phyloP scores from a whole-genome alignment of 192 early-diverging fungal genomes.

The Backusella morwellensis region DNA sequence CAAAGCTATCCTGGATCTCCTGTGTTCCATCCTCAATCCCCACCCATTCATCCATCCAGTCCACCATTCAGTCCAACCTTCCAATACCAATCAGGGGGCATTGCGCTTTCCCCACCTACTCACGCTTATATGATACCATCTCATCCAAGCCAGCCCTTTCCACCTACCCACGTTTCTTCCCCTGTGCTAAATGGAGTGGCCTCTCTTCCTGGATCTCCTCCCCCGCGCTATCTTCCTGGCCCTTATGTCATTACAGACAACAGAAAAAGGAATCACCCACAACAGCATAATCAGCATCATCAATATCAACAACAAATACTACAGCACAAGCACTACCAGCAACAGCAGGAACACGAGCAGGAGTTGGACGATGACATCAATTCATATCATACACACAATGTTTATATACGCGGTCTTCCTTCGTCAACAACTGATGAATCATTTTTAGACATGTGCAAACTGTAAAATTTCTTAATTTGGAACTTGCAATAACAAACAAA shows the following conservation, averaged over 20 bases:
- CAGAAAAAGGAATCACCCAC: not conserved
- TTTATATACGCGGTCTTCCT: slow-evolving; percentile 80
- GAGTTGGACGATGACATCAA: slow-evolving; percentile 8
- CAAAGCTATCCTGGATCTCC: slow-evolving; percentile 45
- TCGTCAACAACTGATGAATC: slow-evolving; percentile 65
- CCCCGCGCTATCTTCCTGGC: slow-evolving; percentile 8
- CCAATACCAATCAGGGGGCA: slow-evolving; percentile 31
- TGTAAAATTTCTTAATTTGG: slow-evolving; percentile 45
- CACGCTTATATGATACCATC: slow-evolving; percentile 41
- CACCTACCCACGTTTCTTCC: slow-evolving; percentile 42
- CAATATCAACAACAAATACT: not conserved
- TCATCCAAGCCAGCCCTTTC: slow-evolving; percentile 27
- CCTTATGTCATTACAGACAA: slow-evolving; percentile 9
- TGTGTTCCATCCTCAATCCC: slow-evolving; percentile 43
- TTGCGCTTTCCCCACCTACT: slow-evolving; percentile 37
- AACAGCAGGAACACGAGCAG: slow-evolving; percentile 6
- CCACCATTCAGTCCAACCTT: slow-evolving; percentile 42
- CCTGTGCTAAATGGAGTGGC: slow-evolving; percentile 37
- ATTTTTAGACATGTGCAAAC: slow-evolving; percentile 58
- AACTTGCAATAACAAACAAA: slow-evolving; percentile 15
- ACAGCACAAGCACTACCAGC: not conserved
- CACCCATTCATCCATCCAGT: slow-evolving; percentile 40
- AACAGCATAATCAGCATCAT: slow-evolving; percentile 9
- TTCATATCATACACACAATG: slow-evolving; percentile 57
- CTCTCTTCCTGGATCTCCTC: slow-evolving; percentile 32